Evolutionary conservation across 2,329 filamentous ascomycete species (phyloP), one percentile per base, ranked within the genome.

Genomic region (Clarireedia homoeocarpa): DNA sequence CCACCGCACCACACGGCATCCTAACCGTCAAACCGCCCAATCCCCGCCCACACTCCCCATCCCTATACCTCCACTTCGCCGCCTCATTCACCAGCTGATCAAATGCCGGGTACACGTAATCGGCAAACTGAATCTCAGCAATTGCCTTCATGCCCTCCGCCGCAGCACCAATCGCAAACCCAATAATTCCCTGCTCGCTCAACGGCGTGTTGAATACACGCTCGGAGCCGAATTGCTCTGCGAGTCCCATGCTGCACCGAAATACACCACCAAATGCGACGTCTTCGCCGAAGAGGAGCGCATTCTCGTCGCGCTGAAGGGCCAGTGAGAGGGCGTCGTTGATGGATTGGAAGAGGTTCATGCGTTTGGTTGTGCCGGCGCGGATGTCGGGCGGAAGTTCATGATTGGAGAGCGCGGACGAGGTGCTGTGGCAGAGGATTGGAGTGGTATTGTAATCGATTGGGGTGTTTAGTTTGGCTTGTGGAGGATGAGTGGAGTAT

Each of bases 231-330:
- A 94, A 95, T 55, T 89, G 89, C 60, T 91, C 88, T 34, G 90
- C 84, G 15, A 99, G 79, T 65, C 91, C 89, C 84, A 94, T 92
- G 34, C 89, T 92, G 73, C 91, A 96, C 56, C 94, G 82, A 69
- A 99, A 99, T 15, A 99, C 94, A 53, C 94, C 94, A 44, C 94
- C 94, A 65, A 99, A 99, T 14, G 94, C 89, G 6, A 99, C 91
- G 69, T 99, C 94, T 72, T 99, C 94, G 44, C 94, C 94, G 66
- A 99, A 99, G 9, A 99, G 79, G 56, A 97, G 75, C 23, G 96
- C 90, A 17, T 86, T 84, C 61, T 95, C 89, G 65, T 96, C 91
- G 38, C 86, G 82, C 15, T 86, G 82, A 27, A 99, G 79, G 24
- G 92, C 89, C 58, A 86, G 88, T 23, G 88, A 82, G 23, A 99